phyloP scores from a whole-genome alignment of 2,329 filamentous ascomycete genomes.

The Exserohilum turcica region DNA sequence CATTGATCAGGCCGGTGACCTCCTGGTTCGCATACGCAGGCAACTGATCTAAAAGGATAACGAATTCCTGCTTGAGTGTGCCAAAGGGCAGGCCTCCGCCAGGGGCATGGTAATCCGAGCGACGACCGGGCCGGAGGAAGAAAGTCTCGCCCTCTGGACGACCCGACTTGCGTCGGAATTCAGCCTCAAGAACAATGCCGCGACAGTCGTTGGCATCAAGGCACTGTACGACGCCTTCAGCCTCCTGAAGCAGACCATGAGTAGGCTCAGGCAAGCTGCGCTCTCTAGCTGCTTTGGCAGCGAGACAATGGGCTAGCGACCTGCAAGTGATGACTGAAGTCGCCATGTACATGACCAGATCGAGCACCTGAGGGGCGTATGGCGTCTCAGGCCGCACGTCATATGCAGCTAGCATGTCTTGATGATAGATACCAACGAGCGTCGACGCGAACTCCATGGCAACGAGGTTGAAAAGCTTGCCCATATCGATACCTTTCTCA shows the following conservation, averaged over 20 bases:
- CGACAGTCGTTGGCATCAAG: slow-evolving; percentile 59
- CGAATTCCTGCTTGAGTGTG: slow-evolving; percentile 55
- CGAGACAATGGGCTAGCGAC: slow-evolving; percentile 74
- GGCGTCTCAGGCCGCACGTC: slow-evolving; percentile 46
- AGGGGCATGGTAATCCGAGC: slow-evolving; percentile 26
- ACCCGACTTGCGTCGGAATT: slow-evolving; percentile 83
- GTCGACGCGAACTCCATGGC: slow-evolving; percentile 68
- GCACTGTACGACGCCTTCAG: slow-evolving; percentile 78
- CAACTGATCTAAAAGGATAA: slow-evolving; percentile 75
- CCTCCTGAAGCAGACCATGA: slow-evolving; percentile 77
- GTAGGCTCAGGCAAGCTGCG: slow-evolving; percentile 75
- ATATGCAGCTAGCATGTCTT: slow-evolving; percentile 69
- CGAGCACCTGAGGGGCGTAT: slow-evolving; percentile 61
- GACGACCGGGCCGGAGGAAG: slow-evolving; percentile 50
- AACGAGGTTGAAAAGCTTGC: slow-evolving; percentile 72
- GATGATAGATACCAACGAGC: slow-evolving; percentile 80
- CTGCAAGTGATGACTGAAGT: slow-evolving; percentile 80
- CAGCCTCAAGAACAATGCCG: slow-evolving; percentile 79
- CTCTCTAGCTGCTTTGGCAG: slow-evolving; percentile 74
- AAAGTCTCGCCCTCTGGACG: slow-evolving; percentile 74
- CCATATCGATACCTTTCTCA: slow-evolving; percentile 51
- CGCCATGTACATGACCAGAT: slow-evolving; percentile 80
- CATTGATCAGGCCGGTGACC: slow-evolving; percentile 32
- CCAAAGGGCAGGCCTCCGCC: slow-evolving; percentile 20
- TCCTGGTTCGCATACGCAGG: slow-evolving; percentile 45